Percentiles rank a stretch among this genome's conserved stretches.
Conservation (phyloP, 441 rosid genomes). For the Erysimum cheiri region DNA sequence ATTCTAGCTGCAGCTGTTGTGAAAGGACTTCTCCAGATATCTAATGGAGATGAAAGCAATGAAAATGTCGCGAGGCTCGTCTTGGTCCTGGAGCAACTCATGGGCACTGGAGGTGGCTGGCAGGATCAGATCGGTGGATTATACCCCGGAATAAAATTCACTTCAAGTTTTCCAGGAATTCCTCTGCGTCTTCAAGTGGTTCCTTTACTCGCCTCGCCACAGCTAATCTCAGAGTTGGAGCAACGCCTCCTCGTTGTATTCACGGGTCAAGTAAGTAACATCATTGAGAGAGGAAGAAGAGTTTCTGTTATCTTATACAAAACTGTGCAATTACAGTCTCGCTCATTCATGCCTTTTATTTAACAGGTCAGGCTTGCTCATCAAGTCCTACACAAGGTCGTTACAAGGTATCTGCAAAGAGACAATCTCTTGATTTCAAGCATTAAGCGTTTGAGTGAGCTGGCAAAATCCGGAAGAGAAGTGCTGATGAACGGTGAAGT, state of each 20-base stretch:
- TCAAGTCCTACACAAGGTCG: conserved; percentile 89
- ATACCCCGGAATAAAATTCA: conserved; percentile 83
- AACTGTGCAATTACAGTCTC: not conserved
- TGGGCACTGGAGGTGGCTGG: conserved; percentile 99
- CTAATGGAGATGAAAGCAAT: conserved; percentile 74
- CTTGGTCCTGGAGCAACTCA: conserved; percentile 86
- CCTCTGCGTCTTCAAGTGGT: conserved; percentile 86
- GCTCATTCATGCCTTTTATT: not conserved
- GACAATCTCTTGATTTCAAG: conserved; percentile 85
- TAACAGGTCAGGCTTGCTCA: conserved; percentile 92
- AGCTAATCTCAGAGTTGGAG: conserved; percentile 69
- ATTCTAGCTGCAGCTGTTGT: conserved; percentile 95
- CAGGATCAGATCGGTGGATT: conserved; percentile 96
- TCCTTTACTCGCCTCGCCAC: conserved; percentile 74
- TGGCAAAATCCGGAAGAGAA: conserved; percentile 87
- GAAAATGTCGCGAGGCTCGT: conserved; percentile 91
- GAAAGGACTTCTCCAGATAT: conserved; percentile 80
- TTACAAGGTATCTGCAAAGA: conserved; percentile 75
- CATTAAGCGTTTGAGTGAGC: conserved; percentile 80
- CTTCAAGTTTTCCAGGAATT: conserved; percentile 87
- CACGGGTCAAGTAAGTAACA: conserved; percentile 85
- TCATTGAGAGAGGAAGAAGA: conserved; percentile 12
- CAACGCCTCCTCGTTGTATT: conserved; percentile 87
- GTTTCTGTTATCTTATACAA: not conserved
- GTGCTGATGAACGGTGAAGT: conserved; percentile 83